Conservation (phyloP, 805 yeast genomes). For the Wickerhamiella galacta region DNA sequence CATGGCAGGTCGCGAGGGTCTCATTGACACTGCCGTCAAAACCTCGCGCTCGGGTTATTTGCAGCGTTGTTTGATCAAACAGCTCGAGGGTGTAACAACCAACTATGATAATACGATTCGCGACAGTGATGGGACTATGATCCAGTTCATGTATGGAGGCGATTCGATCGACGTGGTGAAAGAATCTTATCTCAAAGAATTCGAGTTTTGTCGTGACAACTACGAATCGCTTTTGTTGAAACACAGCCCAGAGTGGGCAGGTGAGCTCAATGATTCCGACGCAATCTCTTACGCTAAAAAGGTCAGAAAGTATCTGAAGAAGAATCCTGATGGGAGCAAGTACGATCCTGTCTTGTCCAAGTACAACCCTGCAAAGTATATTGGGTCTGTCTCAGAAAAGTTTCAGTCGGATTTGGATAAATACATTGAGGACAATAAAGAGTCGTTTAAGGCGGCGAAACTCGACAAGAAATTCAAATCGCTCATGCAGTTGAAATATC, state of each 20-base stretch:
- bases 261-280: conserved; percentile 63
- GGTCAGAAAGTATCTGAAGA: conserved; percentile 44
- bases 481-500: conserved; percentile 93
- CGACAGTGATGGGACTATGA: conserved; percentile 83
- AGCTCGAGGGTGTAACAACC: conserved; percentile 90
- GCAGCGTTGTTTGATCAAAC: conserved; percentile 96
- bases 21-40: conserved; percentile 97
- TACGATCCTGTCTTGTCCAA: conserved; percentile 80
- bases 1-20: conserved; percentile 99
- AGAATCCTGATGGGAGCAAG: conserved; percentile 38
- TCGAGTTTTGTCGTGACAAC: conserved; percentile 83
- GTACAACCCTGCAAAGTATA: conserved; percentile 72
- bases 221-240: conserved; percentile 71
- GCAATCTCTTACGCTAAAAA: conserved; percentile 74
- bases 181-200: conserved; percentile 86
- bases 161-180: conserved; percentile 89
- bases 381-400: conserved; percentile 85
- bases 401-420: conserved; percentile 68
- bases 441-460: conserved; percentile 24
- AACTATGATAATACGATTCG: conserved; percentile 90
- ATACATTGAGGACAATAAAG: conserved; percentile 41
- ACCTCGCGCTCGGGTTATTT: conserved; percentile 96
- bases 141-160: conserved; percentile 95
- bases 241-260: conserved; percentile 64
- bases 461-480: conserved; percentile 80